Evolutionary conservation across 257 asterid genomes (phyloP), one percentile per base, ranked within the genome.

Genomic region (Przewalskia tangutica): DNA sequence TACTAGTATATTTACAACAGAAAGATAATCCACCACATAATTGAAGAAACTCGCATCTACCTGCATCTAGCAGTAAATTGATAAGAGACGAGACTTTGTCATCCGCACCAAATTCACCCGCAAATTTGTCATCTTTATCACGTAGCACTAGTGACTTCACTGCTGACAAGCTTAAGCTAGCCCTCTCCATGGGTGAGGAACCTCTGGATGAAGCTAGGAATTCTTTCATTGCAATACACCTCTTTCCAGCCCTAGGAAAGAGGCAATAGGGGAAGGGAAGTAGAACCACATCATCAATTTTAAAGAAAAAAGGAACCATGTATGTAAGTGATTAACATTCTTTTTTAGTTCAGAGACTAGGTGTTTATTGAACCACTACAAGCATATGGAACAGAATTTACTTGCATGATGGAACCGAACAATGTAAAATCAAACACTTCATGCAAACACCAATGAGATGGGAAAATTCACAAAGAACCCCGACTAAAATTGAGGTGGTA

Each of bases 161-260:
- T 5, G 98, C 98, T 76, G 98, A 92, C 85, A 96, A 87, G 90
- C 98, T 85, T 83, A 90, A 85, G 89, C 98, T 92, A 85, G 98
- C 98, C 88, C 92, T 92, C 89, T 96, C 98, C 84, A 95, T 91
- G 81, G 99, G 98, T 70, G 99, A 96, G 83, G 98, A 92, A 50
- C 84, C 91, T 85, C 86, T 91, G 82, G 99, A 94, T 83, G 98
- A 90, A 54, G 89, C 90, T 79, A 89, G 90, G 83, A 96, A 91
- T 81, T 93, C 98, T 85, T 86, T 96, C 94, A 94, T 90, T 86
- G 99, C 87, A 88, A 82, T 90, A 88, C 85, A 89, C 82, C 84
- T 89, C 85, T 84, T 83, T 76, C 92, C 94, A 78, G 95, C 83
- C 83, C 83, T 80, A 63, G 14, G 51, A 63, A 50, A 7, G 46